Evolutionary conservation across 2,329 filamentous ascomycete species (phyloP), one percentile per base, ranked within the genome.

Genomic region (Aurifilum marmelostoma): DNA sequence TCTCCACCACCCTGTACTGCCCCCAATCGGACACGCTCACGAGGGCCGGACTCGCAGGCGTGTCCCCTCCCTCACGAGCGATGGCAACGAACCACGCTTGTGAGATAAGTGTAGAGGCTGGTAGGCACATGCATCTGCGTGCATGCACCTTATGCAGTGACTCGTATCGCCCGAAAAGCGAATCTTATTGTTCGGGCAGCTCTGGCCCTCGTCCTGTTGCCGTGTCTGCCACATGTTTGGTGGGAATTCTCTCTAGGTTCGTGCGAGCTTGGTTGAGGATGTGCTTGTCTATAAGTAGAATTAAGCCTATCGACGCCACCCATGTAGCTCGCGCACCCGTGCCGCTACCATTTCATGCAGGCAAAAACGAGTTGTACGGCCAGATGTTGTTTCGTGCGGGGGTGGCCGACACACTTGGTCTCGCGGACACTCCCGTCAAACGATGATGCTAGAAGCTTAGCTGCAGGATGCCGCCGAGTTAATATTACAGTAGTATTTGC

Each of bases 71-170:
- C 41, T 54, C 59, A 66, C 69, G 47, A 63, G 18, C 32, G 39
- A 64, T n/a, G 32, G 63, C 64, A 56, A 64, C 68, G 67, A 71
- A 69, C 69, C 69, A 71, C 67, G 68, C 63, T 63, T 58, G 2
- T 56, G 69, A 65, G 67, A 69, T 67, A 47, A 47, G 43, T 47
- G 21, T n/a, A 58, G 50, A 67, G 65, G 47, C 39, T 59, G 59
- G 56, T 66, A 27, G 43, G 54, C 52, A 56, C 37, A 39, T 39
- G 37, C 47, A 7, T 27, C 41, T 64, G 62, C 62, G 52, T 64
- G 5, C 37, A 43, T 39, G 18, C 29, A 59, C 56, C 37, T 34
- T 34, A 34, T 34, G 34, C 34, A n/a, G 47, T 24, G 27, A 56
- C 18, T 56, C 11, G 37, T 39, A 21, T 29, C 41, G 41, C 1